These are phyloP conservation scores for Stephania cephalantha DNA, from an alignment of 164 flowering plant species.

Conservation along the genomic window DNA sequence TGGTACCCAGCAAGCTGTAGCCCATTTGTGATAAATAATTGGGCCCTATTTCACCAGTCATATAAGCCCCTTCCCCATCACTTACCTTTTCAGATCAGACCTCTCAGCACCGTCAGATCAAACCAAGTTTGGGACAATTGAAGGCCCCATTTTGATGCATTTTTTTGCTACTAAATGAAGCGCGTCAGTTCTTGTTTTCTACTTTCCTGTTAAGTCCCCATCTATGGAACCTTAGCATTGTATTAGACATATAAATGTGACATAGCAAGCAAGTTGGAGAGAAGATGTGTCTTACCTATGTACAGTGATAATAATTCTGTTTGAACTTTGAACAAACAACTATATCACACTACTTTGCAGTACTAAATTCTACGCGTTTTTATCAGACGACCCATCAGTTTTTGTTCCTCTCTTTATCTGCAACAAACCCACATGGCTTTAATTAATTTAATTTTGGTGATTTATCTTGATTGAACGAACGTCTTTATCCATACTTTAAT, in stretches of 20 bases:
- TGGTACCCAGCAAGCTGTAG: background rate
- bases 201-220: background rate
- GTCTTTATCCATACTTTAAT: background rate
- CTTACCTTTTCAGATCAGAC: background rate
- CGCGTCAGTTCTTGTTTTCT: background rate
- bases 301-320: background rate
- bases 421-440: background rate
- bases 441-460: background rate
- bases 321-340: background rate
- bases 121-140: background rate
- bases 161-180: too few relatives aligned
- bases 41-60: background rate
- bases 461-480: background rate
- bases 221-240: background rate
- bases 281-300: background rate
- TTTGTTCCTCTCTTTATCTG: background rate
- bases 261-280: background rate
- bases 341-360: background rate
- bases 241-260: too few relatives aligned
- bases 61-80: background rate
- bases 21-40: background rate
- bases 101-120: background rate
- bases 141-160: too few relatives aligned
- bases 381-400: background rate
- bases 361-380: background rate